Base-by-base conservation (phyloP, 2,329 filamentous ascomycete genomes). In the Sporothrix globosa region DNA sequence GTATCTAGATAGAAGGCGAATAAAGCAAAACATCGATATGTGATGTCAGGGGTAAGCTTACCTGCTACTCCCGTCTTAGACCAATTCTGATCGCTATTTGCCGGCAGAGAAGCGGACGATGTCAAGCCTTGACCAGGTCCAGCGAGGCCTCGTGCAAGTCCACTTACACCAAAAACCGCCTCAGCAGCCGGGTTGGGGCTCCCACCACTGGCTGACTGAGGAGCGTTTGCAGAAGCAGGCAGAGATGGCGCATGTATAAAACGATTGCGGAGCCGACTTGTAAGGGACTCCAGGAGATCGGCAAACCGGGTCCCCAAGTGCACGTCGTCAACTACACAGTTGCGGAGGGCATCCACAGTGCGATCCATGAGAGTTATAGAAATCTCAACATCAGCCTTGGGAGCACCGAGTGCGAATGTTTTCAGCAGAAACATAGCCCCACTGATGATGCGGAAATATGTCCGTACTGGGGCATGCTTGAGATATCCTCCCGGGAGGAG, bases 301-400 rank as follows among this genome's bases (percentile, higher is more conserved):
- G 92, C 91, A 75, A 96, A 96, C 9, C 92, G 87, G 71, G 91
- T 93, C n/a, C 91, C 92, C 4, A 96, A 85, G 77, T 96, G 92
- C 9, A 95, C 91, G 74, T 96, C 92, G 76, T 96, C 92, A 4
- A 95, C 92, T 7, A 94, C 91, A 73, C 91, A 93, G 74, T 88
- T 91, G 21, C 91, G 87, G 48, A 96, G 84, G 1, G 91, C 91
- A 73, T 90, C 85, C 0, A 94, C 91, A 0, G 91, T 92, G 41
- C 86, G 83, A 76, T 93, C 91, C 83, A 96, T 91, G 39, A 96
- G 83, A 7, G 86, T 85, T 41, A 96, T 90, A 73, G 90, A 92
- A 61, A 91, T 84, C 76, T 90, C 88, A 34, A 95, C 90, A 74
- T 96, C 92, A 69, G 89, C 89, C 75, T 92, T 91, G 0, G 91